Base-by-base conservation (phyloP, 257 asterid species). In the Eustoma russellianum region DNA sequence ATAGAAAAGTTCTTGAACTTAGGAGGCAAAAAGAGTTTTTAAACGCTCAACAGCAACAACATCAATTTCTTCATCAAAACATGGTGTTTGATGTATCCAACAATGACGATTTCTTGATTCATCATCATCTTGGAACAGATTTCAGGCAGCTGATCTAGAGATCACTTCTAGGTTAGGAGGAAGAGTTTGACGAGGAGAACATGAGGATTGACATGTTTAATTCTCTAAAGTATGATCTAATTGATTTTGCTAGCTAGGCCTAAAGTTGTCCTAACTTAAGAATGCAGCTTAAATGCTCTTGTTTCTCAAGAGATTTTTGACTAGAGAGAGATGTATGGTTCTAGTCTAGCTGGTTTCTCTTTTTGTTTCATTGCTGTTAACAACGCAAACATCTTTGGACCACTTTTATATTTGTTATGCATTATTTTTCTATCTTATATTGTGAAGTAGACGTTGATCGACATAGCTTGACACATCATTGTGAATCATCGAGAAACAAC, bases 1-100 rank as follows among this genome's bases (percentile, higher is more conserved):
- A 89, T 52, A 53, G 97, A 43, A 89, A 89, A 41, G 97, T 89
- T 3, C 60, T 89, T 5, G 97, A 89, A 70, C 86, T 89, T 57
- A 63, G 97, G 51, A 70, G 93, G 70, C 96, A 90, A 64, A 90
- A 90, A 49, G 97, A 90, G 63, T 34, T 77, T 78, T 8, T 53
- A 59, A 59, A 77, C 33, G 67, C 71, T 2, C 94, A 86, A 49
- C 89, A 78, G 13, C 83, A 79, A 0, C 87, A 66, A 8, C 43
- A 38, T 7, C 77, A 70, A 24, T 79, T 68, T 49, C 65, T 85
- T 63, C 86, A 75, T 49, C 97, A 76, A 56, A 75, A 55, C 48
- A 73, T 79, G 83, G 78, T 86, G 79, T 90, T 81, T 46, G 93
- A 79, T 56, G 82, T 75, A 57, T 59, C 89, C 50, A 59, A 51